Conservation (phyloP, 202 grass and related monocot species). For the Musa balbisiana region DNA sequence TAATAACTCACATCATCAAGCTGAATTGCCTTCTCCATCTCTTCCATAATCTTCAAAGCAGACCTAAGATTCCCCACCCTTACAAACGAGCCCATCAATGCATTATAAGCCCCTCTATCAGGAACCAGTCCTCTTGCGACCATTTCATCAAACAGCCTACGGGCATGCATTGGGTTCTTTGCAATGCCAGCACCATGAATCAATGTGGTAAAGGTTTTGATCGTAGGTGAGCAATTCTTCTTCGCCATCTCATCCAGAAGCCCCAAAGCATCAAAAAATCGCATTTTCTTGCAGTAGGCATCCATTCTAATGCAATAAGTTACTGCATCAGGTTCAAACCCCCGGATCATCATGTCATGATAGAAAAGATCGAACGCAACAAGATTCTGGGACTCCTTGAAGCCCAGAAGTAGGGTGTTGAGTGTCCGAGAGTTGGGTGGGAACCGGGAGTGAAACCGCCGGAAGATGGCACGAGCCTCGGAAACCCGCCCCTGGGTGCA, state of each 20-base stretch:
- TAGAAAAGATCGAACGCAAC: constrained; percentile 72
- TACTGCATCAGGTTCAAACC: constrained; percentile 55
- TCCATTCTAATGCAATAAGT: constrained; percentile 75
- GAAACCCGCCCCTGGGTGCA: constrained; percentile 44
- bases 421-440: constrained; percentile 51
- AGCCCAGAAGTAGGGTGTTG: constrained; percentile 75
- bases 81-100: constrained; percentile 55
- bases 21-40: constrained; percentile 52
- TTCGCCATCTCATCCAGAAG: constrained; percentile 58
- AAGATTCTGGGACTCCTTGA: constrained; percentile 65
- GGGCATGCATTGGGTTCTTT: constrained; percentile 31
- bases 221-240: constrained; percentile 47
- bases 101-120: constrained; percentile 60
- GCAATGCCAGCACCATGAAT: constrained; percentile 67
- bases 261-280: constrained; percentile 46
- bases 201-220: constrained; percentile 58
- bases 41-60: constrained; percentile 43
- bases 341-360: constrained; percentile 57
- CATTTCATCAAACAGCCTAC: constrained; percentile 66
- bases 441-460: constrained; percentile 44
- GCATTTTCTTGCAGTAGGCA: constrained; percentile 59
- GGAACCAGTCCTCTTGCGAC: constrained; percentile 39
- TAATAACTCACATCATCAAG: constrained; percentile 74
- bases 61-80: constrained; percentile 50
- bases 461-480: constrained; percentile 63